Evolutionary conservation across 192 early-diverging fungal species (phyloP).

Genomic region (Phycomyces nitens): DNA sequence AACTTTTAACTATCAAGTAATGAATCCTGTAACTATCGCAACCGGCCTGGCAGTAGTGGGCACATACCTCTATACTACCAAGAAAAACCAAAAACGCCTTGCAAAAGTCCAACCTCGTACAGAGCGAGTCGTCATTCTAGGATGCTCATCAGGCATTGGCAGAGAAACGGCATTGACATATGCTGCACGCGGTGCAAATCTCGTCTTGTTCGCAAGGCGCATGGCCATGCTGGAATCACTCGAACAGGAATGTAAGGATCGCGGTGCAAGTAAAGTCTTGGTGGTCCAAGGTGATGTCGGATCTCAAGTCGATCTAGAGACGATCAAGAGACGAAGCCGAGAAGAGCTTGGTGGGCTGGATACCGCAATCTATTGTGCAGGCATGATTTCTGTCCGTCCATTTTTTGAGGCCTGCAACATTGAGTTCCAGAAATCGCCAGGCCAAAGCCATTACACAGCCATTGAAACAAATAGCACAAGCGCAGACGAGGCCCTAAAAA

Average conservation of each 20-base stretch:
- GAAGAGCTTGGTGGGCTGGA: constrained; percentile 48
- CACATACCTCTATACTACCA: not conserved
- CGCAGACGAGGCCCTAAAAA: constrained; percentile 33
- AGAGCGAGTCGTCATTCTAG: constrained; percentile 66
- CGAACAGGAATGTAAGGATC: constrained; percentile 37
- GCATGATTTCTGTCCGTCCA: constrained; percentile 68
- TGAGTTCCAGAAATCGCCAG: constrained; percentile 16
- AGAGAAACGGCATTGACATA: constrained; percentile 62
- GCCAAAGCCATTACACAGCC: constrained; percentile 4
- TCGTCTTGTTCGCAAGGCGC: constrained; percentile 67
- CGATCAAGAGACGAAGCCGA: constrained; percentile 33
- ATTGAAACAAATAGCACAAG: constrained; percentile 25
- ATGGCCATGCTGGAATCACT: constrained; percentile 46
- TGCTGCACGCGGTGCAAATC: constrained; percentile 54
- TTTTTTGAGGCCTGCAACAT: constrained; percentile 59
- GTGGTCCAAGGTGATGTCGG: constrained; percentile 60
- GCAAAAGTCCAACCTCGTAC: constrained; percentile 17
- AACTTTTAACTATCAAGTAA: too few relatives aligned
- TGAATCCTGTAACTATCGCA: too few relatives aligned
- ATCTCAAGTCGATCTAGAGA: constrained; percentile 43
- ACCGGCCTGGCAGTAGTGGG: too few relatives aligned
- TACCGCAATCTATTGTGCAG: constrained; percentile 74
- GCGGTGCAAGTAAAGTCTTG: constrained; percentile 18
- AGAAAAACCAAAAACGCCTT: not conserved
- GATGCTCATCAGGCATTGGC: constrained; percentile 79